Conservation (phyloP, 2,329 filamentous ascomycete genomes). For the Leptodontidium sp. region DNA sequence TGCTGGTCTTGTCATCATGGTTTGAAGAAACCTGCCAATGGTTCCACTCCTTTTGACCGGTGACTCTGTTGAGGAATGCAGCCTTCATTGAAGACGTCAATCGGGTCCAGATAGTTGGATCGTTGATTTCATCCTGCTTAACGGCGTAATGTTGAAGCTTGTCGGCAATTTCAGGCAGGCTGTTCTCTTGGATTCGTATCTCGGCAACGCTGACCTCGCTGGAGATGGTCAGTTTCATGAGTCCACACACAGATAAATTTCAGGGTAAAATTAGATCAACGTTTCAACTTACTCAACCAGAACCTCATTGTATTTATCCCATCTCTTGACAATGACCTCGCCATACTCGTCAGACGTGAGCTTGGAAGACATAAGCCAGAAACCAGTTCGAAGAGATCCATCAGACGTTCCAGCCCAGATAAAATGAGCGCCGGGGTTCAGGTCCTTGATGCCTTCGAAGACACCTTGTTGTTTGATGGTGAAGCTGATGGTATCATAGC, state of each 20-base stretch:
- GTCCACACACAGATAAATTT: too few relatives aligned
- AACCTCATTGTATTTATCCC: conserved; percentile 64
- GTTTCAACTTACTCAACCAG: conserved; percentile 51
- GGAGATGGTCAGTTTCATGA: conserved; percentile 14
- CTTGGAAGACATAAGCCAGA: conserved; percentile 57
- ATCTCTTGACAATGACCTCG: conserved; percentile 56
- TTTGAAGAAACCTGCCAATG: conserved; percentile 63
- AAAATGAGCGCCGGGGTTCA: conserved; percentile 65
- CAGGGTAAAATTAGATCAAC: too few relatives aligned
- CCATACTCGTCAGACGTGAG: conserved; percentile 42
- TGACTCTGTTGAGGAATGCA: conserved; percentile 56
- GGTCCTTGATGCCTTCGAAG: conserved; percentile 62
- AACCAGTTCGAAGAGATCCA: conserved; percentile 61
- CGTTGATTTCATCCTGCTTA: conserved; percentile 29
- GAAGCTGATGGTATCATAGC: conserved; percentile 51
- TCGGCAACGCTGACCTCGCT: conserved; percentile 54
- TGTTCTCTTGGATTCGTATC: conserved; percentile 54
- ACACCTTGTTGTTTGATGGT: conserved; percentile 57
- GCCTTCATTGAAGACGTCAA: conserved; percentile 59
- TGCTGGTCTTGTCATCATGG: conserved; percentile 53
- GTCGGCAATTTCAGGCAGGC: conserved; percentile 40
- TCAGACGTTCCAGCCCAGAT: conserved; percentile 63
- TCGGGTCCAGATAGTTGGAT: conserved; percentile 57
- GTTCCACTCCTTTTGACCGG: conserved; percentile 49
- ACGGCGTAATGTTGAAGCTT: conserved; percentile 40